Base-by-base conservation (phyloP, 768 basidiomycete genomes). In the Mycena albidolilacea region DNA sequence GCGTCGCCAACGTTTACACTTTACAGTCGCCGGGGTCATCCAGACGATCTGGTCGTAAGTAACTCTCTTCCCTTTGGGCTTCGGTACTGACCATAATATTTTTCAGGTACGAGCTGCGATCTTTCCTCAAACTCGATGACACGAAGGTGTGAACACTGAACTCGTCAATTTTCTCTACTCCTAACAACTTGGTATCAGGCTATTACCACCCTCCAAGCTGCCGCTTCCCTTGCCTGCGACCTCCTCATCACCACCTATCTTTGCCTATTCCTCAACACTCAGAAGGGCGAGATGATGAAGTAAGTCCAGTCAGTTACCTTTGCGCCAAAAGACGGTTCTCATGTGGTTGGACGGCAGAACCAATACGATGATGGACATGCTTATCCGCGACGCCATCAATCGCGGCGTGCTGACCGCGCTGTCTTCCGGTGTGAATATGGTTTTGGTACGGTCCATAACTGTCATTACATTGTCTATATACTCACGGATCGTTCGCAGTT, bases 381-480 rank as follows among this genome's bases (percentile, higher is more conserved):
- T 74, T 54, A 70, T 74, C 60, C n/a, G 67, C 50, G 60, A 74
- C 61, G 73, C 73, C 7, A 71, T 75, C 2, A 75, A 68, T 30
- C 64, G 73, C 19, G 73, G 73, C n/a, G 59, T 35, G 8, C 57
- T 75, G 67, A 75, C 73, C 11, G 61, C 73, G 15, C 14, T 75
- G 61, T 58, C 73, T 9, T 75, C 73, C 4, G 65, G 44, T 8
- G 23, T 60, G 41, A 75, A 62, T 9, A 67, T 75, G 61, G 61
- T 71, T 17, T 52, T 75, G 62, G 73, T 74, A 46, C 19, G 38
- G 15, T 9, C 2, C 59, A 12, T 62, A 2, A 8, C 46, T 62
- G 8, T 70, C 35, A 3, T 3, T 12, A 38, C 15, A 35, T 10
- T 23, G 1, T 41, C 11, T 8, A 19, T 67, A 9, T 30, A 30